Conservation (phyloP, 2,329 filamentous ascomycete genomes). For the Botrytis hyacinthi region DNA sequence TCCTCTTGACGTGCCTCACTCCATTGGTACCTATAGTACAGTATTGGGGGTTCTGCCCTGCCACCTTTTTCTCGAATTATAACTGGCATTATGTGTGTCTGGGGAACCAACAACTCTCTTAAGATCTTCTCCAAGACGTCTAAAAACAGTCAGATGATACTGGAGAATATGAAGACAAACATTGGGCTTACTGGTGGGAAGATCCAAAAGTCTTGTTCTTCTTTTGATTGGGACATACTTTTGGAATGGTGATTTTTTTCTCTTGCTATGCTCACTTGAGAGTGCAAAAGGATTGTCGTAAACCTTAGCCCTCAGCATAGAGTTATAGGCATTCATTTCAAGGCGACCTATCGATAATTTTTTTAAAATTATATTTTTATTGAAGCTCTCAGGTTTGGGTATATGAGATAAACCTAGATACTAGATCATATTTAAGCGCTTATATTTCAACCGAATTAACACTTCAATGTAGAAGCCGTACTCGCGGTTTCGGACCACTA, state of each 20-base stretch:
- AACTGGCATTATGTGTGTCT: neutral
- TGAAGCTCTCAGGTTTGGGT: neutral
- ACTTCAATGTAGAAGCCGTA: neutral
- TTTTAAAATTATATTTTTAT: accelerated
- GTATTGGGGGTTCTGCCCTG: neutral
- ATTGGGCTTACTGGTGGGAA: neutral
- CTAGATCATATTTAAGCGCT: neutral
- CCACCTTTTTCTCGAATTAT: neutral
- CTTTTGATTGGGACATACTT: accelerated
- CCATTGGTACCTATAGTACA: neutral
- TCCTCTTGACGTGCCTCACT: neutral
- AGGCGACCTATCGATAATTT: accelerated
- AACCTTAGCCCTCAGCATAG: neutral
- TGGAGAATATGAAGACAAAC: no score
- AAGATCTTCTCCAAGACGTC: neutral
- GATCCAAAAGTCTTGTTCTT: neutral
- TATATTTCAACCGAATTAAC: accelerated
- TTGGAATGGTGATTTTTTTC: neutral
- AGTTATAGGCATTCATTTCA: neutral
- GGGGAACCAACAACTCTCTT: neutral
- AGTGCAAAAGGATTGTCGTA: neutral
- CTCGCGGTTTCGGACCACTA: accelerated
- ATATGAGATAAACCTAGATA: neutral
- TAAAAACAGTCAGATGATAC: neutral
- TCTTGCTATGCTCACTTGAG: neutral